Conservation (phyloP, 2,329 filamentous ascomycete species). For the Colletotrichum brevisporum region DNA sequence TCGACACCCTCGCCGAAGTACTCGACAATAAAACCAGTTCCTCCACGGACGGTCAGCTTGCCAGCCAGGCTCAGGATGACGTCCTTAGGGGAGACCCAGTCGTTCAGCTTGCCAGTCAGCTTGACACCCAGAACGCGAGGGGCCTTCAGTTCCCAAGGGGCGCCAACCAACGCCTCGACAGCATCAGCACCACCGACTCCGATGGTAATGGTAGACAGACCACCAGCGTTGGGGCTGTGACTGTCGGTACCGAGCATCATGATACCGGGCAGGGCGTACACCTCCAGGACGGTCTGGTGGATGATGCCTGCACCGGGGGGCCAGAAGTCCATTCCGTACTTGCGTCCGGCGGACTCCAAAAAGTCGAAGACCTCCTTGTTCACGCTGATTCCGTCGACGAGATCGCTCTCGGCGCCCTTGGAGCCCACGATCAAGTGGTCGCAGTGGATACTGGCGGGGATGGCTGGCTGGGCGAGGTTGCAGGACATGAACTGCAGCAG, state of each 20-base stretch:
- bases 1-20: conserved; percentile 93
- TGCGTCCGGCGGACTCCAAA: conserved; percentile 90
- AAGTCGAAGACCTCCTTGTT: conserved; percentile 99
- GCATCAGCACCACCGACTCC: conserved; percentile 98
- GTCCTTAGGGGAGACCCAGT: conserved; percentile 96
- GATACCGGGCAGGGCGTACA: conserved; percentile 95
- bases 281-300: conserved; percentile 97
- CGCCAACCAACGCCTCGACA: conserved; percentile 95
- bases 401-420: conserved; percentile 87
- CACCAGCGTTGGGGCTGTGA: conserved; percentile 97
- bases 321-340: conserved; percentile 97
- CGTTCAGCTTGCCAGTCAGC: conserved; percentile 85
- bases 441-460: conserved; percentile 98
- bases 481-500: conserved; percentile 99
- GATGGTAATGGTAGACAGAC: conserved; percentile 92
- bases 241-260: conserved; percentile 99
- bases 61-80: conserved; percentile 93
- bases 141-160: conserved; percentile 97
- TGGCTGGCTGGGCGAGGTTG: conserved; percentile 87
- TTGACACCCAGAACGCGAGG: conserved; percentile 90
- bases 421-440: conserved; percentile 99
- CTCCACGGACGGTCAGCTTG: conserved; percentile 90
- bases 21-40: conserved; percentile 95
- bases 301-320: conserved; percentile 95
- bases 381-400: conserved; percentile 86